Base-by-base conservation (phyloP, 352 stramenopile species). In the Phytophthora vignae region DNA sequence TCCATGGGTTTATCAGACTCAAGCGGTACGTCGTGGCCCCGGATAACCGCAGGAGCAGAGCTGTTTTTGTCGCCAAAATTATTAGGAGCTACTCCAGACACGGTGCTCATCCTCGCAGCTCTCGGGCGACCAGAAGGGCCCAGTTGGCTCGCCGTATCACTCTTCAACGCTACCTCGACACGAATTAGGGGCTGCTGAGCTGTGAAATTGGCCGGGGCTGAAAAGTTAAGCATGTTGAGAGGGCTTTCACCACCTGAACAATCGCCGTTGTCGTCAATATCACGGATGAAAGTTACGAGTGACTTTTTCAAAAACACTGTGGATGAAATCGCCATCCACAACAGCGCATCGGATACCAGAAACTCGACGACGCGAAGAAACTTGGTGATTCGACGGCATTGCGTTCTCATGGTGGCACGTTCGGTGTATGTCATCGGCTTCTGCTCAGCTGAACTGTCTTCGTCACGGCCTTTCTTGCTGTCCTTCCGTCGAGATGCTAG, bases 351-450 rank as follows among this genome's bases (percentile, higher is more conserved):
- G 7, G 86, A 88, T 17, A 98, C 78, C 29, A 95, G 70, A 67
- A 98, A 98, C 71, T 98, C 95, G 4, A 98, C 88, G 9, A 98
- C 77, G 1, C 93, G 89, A 2, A 98, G 78, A 63, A 98, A 98
- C 46, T 94, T 93, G 9, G 88, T 97, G 46, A 98, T 76, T 12
- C 91, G 90, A n/a, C 91, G 84, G 72, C 95, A 98, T 67, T 98
- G 92, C 0, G 87, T 94, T 14, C 91, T 87, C 78, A 98, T 93
- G 0, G 88, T 93, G 6, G 95, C 94, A 3, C 94, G 84, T 60
- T 98, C 95, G n/a, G 96, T 98, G 71, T 98, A 98, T 3, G 92
- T 98, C 90, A 98, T 98, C n/a, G 74, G 70, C 55, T 79, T 85
- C 22, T 84, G 72, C 4, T 71, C 49, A 33, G 12, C 25, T n/a